These are phyloP conservation scores for Protostelium mycophagum DNA, from an alignment of 78 protist species.

Conservation along the genomic window DNA sequence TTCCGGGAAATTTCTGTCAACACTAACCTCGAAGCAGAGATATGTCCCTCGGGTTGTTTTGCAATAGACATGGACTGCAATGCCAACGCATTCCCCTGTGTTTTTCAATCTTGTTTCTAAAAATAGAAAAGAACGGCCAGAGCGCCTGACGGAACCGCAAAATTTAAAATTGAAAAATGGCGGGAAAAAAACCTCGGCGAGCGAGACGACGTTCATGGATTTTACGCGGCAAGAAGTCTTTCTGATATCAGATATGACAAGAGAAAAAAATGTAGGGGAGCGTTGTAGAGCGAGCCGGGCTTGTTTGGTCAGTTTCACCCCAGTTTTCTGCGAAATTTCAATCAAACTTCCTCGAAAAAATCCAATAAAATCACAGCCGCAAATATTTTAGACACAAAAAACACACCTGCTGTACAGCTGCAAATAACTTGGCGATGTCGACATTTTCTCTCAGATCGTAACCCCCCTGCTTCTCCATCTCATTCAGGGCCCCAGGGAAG, in stretches of 20 bases:
- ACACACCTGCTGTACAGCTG: conserved; percentile 39
- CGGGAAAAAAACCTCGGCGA: too few relatives aligned
- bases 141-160: too few relatives aligned
- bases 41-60: background rate
- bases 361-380: too few relatives aligned
- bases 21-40: background rate
- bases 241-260: conserved; percentile 48
- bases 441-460: conserved; percentile 25
- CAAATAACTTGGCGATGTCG: conserved; percentile 28
- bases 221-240: conserved; percentile 41
- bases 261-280: conserved; percentile 37
- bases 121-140: too few relatives aligned
- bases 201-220: conserved; percentile 52
- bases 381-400: too few relatives aligned
- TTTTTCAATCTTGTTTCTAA: too few relatives aligned
- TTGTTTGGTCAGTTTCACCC: conserved; percentile 47
- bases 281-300: conserved; percentile 30
- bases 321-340: conserved; percentile 18
- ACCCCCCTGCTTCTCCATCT: conserved; percentile 9
- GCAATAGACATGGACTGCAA: conserved; percentile 51
- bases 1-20: background rate
- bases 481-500: conserved; percentile 30
- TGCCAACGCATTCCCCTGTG: conserved; percentile 62
- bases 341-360: too few relatives aligned
- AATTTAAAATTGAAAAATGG: too few relatives aligned